Base-by-base conservation (phyloP, 2,329 filamentous ascomycete species). In the Phyllosticta ampelicida region DNA sequence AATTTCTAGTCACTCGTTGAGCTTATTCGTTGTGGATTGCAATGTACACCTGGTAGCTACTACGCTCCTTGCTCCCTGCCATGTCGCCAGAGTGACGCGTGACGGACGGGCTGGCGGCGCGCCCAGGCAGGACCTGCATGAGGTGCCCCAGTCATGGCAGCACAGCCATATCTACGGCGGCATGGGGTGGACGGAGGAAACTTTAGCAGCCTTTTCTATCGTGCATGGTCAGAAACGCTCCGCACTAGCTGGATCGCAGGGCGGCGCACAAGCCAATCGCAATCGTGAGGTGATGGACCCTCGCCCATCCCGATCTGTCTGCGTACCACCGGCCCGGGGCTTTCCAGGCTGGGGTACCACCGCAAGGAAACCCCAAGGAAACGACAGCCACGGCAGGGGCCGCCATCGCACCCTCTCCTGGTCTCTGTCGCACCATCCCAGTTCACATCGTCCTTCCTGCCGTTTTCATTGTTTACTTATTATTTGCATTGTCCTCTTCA, bases 401-500 rank as follows among this genome's bases (percentile, higher is more conserved):
- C 36, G 29, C 29, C 29, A 36, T 36, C 29, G 29, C 29, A 44
- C 36, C 36, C 36, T 44, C 23, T 44, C n/a, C n/a, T n/a, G n/a
- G n/a, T n/a, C 36, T 44, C 36, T 44, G 36, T 44, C 36, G 36
- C 36, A 44, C 36, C 36, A 44, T 44, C 36, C 36, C 36, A 44
- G 13, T 44, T 44, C 36, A n/a, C 36, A 13, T 44, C 13, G 36
- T 44, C 30, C 11, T 44, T 44, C 29, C 10, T 36, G 13, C 36
- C 36, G 26, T 11, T 56, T 36, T 26, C 48, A 29, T 51, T 21
- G 9, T 55, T 51, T 56, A 50, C 49, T 50, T 58, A 53, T 53
- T 29, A 53, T 53, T 29, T 21, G 29, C 19, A 49, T 51, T n/a
- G 16, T 49, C 55, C 53, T 50, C 51, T 53, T 48, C 53, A 58